phyloP scores from a whole-genome alignment of 331 rosid genomes.

The Quercus tomentella region DNA sequence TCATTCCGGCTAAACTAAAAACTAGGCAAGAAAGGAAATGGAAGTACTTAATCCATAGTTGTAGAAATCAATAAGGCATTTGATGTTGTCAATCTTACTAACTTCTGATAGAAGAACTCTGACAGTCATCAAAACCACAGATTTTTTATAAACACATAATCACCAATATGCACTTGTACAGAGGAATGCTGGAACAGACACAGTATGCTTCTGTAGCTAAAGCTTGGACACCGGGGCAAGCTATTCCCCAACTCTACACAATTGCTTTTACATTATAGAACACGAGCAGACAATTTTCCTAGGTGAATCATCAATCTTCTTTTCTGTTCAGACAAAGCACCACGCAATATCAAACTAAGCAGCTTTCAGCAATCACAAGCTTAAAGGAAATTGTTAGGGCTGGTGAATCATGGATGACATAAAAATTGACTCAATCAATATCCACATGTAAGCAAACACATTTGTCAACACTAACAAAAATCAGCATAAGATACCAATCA shows the following conservation, averaged over 20 bases:
- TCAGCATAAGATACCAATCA: neutral
- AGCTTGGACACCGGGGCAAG: constrained; percentile 21
- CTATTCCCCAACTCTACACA: constrained; percentile 25
- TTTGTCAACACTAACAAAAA: neutral
- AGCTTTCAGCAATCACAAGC: neutral
- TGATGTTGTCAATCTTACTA: constrained; percentile 29
- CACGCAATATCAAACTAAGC: constrained; percentile 22
- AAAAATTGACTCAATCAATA: neutral
- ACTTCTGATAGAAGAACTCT: constrained; percentile 35
- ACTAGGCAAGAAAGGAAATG: neutral
- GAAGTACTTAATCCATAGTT: constrained; percentile 13
- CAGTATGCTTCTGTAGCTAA: constrained; percentile 36
- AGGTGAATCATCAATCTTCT: constrained; percentile 80
- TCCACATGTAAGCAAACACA: neutral
- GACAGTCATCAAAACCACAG: constrained; percentile 34
- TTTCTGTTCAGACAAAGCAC: constrained; percentile 52
- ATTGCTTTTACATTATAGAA: constrained; percentile 73
- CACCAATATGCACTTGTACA: constrained; percentile 53
- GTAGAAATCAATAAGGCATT: constrained; percentile 31
- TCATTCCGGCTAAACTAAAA: constrained; percentile 12
- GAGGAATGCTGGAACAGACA: constrained; percentile 45
- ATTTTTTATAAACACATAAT: constrained; percentile 50
- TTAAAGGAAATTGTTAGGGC: neutral
- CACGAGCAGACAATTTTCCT: constrained; percentile 83
- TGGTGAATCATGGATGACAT: neutral